These are phyloP conservation scores for Fraxinus xanthoxyloides DNA, from an alignment of 305 asterid genomes.

Conservation along the genomic window DNA sequence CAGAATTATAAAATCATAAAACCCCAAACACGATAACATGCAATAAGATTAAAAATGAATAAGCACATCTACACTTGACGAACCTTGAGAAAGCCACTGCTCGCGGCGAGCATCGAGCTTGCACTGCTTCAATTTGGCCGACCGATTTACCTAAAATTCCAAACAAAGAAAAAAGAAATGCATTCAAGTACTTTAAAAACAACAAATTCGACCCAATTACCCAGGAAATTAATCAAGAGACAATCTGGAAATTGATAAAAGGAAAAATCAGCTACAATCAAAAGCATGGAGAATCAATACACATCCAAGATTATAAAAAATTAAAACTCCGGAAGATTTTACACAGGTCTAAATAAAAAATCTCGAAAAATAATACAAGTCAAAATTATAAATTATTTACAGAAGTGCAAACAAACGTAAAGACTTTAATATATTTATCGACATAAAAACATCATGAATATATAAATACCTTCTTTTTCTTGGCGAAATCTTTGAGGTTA, in stretches of 20 bases:
- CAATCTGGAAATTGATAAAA: not conserved
- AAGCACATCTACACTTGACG: conserved; percentile 11
- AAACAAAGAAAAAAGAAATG: not conserved
- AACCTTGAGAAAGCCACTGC: conserved; percentile 95
- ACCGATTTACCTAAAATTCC: conserved; percentile 57
- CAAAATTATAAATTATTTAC: not conserved
- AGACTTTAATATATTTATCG: not conserved
- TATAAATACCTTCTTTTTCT: conserved; percentile 51
- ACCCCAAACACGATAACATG: not conserved
- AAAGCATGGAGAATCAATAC: not conserved
- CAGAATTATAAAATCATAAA: not conserved
- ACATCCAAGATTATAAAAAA: not conserved
- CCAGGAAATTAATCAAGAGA: not conserved
- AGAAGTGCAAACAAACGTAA: not conserved
- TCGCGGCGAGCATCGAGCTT: conserved; percentile 86
- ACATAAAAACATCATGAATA: not conserved
- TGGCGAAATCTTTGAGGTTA: conserved; percentile 44
- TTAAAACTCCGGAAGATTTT: not conserved
- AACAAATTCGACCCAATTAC: not conserved
- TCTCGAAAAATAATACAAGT: not conserved
- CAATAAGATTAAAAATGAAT: not conserved
- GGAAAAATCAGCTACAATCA: not conserved
- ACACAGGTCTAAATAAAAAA: not conserved
- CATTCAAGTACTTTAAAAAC: not conserved
- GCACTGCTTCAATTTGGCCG: conserved; percentile 86